Conservation (phyloP, 2,329 filamentous ascomycete genomes). For the Paracamarosporium sp. region DNA sequence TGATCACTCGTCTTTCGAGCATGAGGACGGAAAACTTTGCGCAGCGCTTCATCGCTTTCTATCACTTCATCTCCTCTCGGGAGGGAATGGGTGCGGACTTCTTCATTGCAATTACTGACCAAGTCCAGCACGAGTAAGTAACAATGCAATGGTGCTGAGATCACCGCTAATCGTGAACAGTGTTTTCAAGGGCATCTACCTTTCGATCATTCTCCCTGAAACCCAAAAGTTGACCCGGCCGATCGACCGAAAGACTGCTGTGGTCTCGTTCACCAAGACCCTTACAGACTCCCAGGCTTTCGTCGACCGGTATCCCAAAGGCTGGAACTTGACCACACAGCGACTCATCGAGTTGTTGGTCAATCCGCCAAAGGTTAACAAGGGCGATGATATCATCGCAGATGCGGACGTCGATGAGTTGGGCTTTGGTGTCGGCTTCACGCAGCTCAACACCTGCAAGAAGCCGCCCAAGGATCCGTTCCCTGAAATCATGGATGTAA, state of each 20-base stretch:
- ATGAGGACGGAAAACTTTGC: slow-evolving; percentile 85
- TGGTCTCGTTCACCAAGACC: slow-evolving; percentile 92
- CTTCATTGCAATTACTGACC: slow-evolving; percentile 84
- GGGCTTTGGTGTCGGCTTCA: slow-evolving; percentile 93
- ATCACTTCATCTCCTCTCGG: slow-evolving; percentile 84
- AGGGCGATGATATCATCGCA: slow-evolving; percentile 74
- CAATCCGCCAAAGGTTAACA: slow-evolving; percentile 77
- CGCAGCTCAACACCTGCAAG: slow-evolving; percentile 88
- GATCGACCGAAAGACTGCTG: slow-evolving; percentile 89
- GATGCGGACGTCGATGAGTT: slow-evolving; percentile 95
- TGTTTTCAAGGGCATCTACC: slow-evolving; percentile 85
- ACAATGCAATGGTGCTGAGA: neutral
- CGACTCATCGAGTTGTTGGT: slow-evolving; percentile 87
- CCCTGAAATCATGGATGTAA: slow-evolving; percentile 81
- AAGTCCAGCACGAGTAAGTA: slow-evolving; percentile 72
- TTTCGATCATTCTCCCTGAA: slow-evolving; percentile 83
- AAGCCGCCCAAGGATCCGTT: slow-evolving; percentile 78
- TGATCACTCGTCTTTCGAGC: slow-evolving; percentile 75
- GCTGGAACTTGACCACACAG: slow-evolving; percentile 90
- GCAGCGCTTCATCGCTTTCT: slow-evolving; percentile 89
- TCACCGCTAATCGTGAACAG: slow-evolving; percentile 46
- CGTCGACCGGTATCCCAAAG: slow-evolving; percentile 70
- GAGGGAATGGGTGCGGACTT: slow-evolving; percentile 91
- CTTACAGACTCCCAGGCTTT: slow-evolving; percentile 87
- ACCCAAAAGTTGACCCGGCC: slow-evolving; percentile 89